Evolutionary conservation across 179 eudicot species (phyloP).

Genomic region (Beta macrorhiza): DNA sequence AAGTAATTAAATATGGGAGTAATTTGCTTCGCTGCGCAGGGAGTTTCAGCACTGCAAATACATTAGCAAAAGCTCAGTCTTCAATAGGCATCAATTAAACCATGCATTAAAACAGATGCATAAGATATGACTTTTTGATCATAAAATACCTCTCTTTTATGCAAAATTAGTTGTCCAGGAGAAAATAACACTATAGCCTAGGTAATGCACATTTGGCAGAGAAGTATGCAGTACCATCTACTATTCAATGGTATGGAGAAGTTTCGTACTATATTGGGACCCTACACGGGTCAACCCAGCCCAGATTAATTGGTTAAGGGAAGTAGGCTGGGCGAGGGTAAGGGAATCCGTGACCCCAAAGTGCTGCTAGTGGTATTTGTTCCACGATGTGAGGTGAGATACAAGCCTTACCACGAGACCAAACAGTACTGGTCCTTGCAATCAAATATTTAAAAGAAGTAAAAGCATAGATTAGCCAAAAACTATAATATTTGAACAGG

Average conservation of each 20-base stretch:
- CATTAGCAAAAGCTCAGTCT: not conserved
- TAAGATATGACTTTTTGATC: not conserved
- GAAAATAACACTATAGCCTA: not conserved
- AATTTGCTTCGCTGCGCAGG: constrained; percentile 68
- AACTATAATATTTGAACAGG: not conserved
- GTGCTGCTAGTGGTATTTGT: too few species aligned
- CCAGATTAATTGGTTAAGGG: too few species aligned
- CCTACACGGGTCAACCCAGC: too few species aligned
- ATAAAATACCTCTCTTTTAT: not conserved
- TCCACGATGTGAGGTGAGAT: too few species aligned
- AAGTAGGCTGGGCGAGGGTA: too few species aligned
- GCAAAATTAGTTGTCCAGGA: not conserved
- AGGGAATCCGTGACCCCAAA: too few species aligned
- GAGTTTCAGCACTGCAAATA: constrained; percentile 77
- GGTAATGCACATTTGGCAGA: not conserved
- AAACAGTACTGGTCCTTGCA: too few species aligned
- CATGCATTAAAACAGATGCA: not conserved
- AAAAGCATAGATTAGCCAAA: not conserved
- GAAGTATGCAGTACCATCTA: not conserved
- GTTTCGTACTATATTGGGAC: too few species aligned
- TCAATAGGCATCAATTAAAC: not conserved
- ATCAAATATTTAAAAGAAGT: too few species aligned
- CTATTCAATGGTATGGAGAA: not conserved
- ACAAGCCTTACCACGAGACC: too few species aligned
- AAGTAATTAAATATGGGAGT: constrained; percentile 72